These are phyloP conservation scores for Chamaecrista fasciculata DNA, from an alignment of 306 rosid species.

Conservation along the genomic window DNA sequence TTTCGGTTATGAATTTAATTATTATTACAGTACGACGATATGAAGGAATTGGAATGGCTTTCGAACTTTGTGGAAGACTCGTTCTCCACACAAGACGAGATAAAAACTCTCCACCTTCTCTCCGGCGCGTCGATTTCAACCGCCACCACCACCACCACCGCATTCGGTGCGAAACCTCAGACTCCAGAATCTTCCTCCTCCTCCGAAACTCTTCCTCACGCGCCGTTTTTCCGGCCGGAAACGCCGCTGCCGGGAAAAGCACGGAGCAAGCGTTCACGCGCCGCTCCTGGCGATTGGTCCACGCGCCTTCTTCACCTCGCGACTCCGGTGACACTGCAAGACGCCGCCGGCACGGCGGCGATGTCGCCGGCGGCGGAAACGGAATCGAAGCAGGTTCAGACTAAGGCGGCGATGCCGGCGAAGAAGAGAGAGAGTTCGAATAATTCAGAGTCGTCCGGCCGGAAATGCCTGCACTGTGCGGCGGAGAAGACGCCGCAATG, in stretches of 20 bases:
- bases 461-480: slow-evolving; percentile 66
- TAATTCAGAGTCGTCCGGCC: slow-evolving; percentile 40
- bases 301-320: slow-evolving; percentile 60
- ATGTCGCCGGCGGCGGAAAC: neutral
- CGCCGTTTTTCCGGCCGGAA: slow-evolving; percentile 52
- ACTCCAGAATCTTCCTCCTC: slow-evolving; percentile 68
- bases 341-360: too few relatives aligned
- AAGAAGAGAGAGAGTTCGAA: slow-evolving; percentile 44
- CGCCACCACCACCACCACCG: neutral
- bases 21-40: slow-evolving; percentile 60
- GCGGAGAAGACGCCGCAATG: slow-evolving; percentile 82
- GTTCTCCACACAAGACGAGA: slow-evolving; percentile 53
- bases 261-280: slow-evolving; percentile 59
- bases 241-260: slow-evolving; percentile 32
- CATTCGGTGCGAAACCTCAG: slow-evolving; percentile 37
- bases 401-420: neutral
- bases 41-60: slow-evolving; percentile 72
- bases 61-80: slow-evolving; percentile 68
- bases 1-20: too few relatives aligned
- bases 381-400: neutral
- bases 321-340: slow-evolving; percentile 25
- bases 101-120: slow-evolving; percentile 61
- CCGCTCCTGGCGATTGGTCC: slow-evolving; percentile 89
- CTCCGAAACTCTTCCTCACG: slow-evolving; percentile 49
- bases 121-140: too few relatives aligned